These are phyloP conservation scores for Naegleria lovaniensis DNA, from an alignment of 208 protist genomes.

Conservation along the genomic window DNA sequence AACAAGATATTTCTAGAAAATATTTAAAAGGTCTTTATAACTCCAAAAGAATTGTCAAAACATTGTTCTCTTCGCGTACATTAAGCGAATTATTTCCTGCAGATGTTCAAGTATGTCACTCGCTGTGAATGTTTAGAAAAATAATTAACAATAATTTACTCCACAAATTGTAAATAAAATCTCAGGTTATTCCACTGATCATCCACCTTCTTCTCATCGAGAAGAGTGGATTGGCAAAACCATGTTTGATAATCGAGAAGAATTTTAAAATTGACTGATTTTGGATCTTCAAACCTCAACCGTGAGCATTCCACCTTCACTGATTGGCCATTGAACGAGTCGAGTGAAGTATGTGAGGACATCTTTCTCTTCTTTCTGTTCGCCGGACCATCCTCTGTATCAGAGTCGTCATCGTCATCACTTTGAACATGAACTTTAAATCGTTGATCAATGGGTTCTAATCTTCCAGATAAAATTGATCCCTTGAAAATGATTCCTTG, in stretches of 20 bases:
- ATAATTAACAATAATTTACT: constrained; percentile 7
- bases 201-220: constrained; percentile 14
- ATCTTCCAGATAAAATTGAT: not conserved
- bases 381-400: not conserved
- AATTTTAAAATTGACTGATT: not conserved
- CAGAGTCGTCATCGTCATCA: not conserved
- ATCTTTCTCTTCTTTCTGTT: not conserved
- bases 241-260: constrained; percentile 9
- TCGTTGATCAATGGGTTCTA: not conserved
- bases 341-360: not conserved
- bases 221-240: not conserved
- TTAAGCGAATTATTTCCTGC: no score
- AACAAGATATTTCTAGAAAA: no score
- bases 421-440: not conserved
- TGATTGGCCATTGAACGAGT: not conserved
- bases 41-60: no score
- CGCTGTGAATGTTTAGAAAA: no score
- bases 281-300: not conserved
- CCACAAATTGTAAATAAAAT: constrained; percentile 11
- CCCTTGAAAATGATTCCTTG: constrained; percentile 18
- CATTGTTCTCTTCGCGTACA: no score
- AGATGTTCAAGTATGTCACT: no score
- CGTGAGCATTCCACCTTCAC: not conserved
- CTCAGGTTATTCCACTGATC: constrained; percentile 7
- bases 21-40: no score